Percentiles rank a stretch among this genome's conserved stretches.
phyloP scores from a whole-genome alignment of 768 basidiomycete species.

The Amyloporia xantha region DNA sequence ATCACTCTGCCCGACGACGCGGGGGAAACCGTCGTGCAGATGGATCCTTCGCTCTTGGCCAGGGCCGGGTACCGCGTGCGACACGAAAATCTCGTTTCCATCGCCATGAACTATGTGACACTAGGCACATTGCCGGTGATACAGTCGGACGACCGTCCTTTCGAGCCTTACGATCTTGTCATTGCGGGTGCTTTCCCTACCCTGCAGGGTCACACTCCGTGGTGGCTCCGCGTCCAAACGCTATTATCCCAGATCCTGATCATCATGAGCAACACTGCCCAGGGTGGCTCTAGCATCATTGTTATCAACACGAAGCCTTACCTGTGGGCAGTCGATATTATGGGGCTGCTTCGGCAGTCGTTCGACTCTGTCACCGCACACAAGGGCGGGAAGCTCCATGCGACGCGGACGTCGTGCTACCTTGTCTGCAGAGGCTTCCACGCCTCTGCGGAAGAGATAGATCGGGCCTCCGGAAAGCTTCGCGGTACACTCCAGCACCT shows the following conservation, averaged over 20 bases:
- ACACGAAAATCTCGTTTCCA: slow-evolving; percentile 3
- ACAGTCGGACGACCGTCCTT: not conserved
- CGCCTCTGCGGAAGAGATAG: slow-evolving; percentile 1
- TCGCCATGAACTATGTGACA: not conserved
- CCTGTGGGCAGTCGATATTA: slow-evolving; percentile 8
- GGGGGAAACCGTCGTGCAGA: not conserved
- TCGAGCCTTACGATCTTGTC: slow-evolving; percentile 9
- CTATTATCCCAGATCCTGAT: slow-evolving; percentile 6
- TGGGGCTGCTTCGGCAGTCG: slow-evolving; percentile 5
- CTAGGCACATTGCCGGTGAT: not conserved
- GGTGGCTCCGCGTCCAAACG: not conserved
- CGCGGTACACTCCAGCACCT: not conserved
- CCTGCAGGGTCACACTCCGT: slow-evolving; percentile 1
- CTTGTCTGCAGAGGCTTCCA: slow-evolving; percentile 11
- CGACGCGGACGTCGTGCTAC: slow-evolving; percentile 6
- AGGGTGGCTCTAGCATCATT: slow-evolving; percentile 6
- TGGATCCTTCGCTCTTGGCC: not conserved
- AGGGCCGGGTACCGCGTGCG: not conserved
- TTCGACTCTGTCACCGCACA: slow-evolving; percentile 6
- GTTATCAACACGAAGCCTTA: slow-evolving; percentile 10
- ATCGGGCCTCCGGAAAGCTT: not conserved
- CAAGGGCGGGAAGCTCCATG: not conserved
- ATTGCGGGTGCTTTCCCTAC: slow-evolving; percentile 9
- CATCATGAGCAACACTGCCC: slow-evolving; percentile 4
- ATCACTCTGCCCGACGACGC: slow-evolving; percentile 10